Evolutionary conservation across 768 basidiomycete genomes (phyloP).

Genomic region (Cyclocybe aegerita): DNA sequence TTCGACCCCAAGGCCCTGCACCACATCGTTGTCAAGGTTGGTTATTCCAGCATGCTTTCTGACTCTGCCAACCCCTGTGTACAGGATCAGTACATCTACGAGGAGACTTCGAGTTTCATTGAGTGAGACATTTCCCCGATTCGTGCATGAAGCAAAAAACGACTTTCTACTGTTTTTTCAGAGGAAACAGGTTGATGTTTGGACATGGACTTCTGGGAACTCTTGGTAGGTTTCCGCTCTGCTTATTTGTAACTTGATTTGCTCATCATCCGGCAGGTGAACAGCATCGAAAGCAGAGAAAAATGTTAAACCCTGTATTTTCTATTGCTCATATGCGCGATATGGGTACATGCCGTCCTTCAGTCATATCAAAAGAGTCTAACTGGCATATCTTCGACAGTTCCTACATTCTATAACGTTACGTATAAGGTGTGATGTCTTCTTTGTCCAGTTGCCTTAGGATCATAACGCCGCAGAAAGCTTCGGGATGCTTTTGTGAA

Average conservation of each 20-base stretch:
- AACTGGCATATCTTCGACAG: too few species aligned
- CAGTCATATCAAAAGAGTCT: too few species aligned
- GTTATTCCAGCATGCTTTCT: neutral
- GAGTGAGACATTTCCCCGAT: slow-evolving; percentile 4
- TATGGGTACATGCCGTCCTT: slow-evolving; percentile 27
- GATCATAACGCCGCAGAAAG: slow-evolving; percentile 9
- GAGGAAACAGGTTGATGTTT: slow-evolving; percentile 1
- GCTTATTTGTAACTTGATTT: neutral
- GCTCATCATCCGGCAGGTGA: slow-evolving; percentile 28
- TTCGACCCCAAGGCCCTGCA: slow-evolving; percentile 46
- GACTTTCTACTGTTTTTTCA: neutral
- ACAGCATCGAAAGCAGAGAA: slow-evolving; percentile 40
- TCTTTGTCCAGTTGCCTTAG: neutral
- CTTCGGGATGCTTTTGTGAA: slow-evolving; percentile 22
- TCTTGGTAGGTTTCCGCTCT: slow-evolving; percentile 13
- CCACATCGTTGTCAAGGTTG: slow-evolving; percentile 44
- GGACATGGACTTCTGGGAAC: slow-evolving; percentile 17
- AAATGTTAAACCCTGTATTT: slow-evolving; percentile 38
- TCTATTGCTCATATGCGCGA: slow-evolving; percentile 33
- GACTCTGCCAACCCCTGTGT: neutral
- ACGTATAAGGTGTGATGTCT: slow-evolving; percentile 22
- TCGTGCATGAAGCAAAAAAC: too few species aligned
- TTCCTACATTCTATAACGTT: slow-evolving; percentile 37
- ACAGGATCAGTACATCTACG: slow-evolving; percentile 30
- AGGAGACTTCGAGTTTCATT: slow-evolving; percentile 19